Evolutionary conservation across 768 basidiomycete genomes (phyloP).

Genomic region (Mycena floridula): DNA sequence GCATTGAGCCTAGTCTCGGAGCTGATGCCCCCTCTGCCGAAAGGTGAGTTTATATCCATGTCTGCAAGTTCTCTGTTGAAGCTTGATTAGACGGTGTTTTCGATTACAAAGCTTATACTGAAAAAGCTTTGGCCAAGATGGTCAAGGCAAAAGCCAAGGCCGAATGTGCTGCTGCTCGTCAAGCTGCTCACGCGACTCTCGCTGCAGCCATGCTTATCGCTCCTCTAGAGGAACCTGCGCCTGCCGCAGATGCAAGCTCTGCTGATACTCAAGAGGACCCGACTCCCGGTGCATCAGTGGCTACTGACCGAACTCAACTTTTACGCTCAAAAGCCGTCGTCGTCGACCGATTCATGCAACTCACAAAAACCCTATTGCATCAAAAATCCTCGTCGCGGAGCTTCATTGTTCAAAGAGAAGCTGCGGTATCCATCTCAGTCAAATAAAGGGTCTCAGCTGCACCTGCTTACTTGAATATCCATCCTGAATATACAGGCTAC

Average conservation of each 20-base stretch:
- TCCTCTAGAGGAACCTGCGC: constrained; percentile 18
- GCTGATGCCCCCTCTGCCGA: constrained; percentile 87
- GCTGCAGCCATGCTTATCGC: constrained; percentile 18
- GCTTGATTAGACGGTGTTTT: constrained; percentile 78
- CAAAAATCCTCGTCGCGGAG: too few species aligned
- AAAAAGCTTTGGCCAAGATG: constrained; percentile 74
- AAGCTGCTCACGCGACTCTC: constrained; percentile 32
- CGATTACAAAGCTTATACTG: constrained; percentile 85
- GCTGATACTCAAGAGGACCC: constrained; percentile 15
- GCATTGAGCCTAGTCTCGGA: constrained; percentile 85
- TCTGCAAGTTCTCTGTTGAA: neutral
- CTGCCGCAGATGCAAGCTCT: constrained; percentile 21
- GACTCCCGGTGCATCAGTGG: constrained; percentile 24
- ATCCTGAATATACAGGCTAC: too few species aligned
- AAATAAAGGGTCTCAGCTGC: too few species aligned
- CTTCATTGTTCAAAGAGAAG: too few species aligned
- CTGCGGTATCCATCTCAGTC: too few species aligned
- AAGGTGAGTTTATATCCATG: constrained; percentile 65
- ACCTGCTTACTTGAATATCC: too few species aligned
- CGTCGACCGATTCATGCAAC: constrained; percentile 78
- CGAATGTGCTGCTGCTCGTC: constrained; percentile 66
- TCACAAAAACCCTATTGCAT: too few species aligned
- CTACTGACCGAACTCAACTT: constrained; percentile 64
- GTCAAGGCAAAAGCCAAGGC: constrained; percentile 80
- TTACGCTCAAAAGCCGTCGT: constrained; percentile 69